Base-by-base conservation (phyloP, 2,329 filamentous ascomycete genomes). In the Alternaria incomplexa region DNA sequence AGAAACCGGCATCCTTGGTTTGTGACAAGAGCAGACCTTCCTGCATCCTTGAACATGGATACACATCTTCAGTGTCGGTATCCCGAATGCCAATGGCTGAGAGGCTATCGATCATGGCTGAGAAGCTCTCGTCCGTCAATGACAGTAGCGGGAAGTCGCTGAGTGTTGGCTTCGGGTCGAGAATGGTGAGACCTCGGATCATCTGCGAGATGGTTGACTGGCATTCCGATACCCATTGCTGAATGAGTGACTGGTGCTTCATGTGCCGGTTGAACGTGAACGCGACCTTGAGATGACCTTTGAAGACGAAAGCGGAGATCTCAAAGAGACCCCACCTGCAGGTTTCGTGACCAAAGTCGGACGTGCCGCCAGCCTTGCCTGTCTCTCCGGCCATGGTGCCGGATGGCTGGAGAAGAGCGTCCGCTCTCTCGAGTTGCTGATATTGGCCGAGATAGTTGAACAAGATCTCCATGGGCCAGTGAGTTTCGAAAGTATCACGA, bases 391-490 rank as follows among this genome's bases (percentile, higher is more conserved):
- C 82, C 79, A 84, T 82, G 32, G 80, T 81, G 25, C 83, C 78
- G 6, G 81, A 77, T 12, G 76, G 76, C 50, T 77, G 68, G 36
- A 85, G 81, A 2, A 85, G 73, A n/a, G 81, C 81, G 61, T 81
- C 81, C 6, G 77, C 69, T 61, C 81, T 73, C 59, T 84, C 83
- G 5, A 84, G 67, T 69, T 85, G 83, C 66, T 84, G 83, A 23
- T 85, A 77, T 0, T 83, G 82, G 7, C 86, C 85, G 3, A 84
- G 80, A 66, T 86, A 87, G 58, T 83, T 88, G 71, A 89, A 88
- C 44, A 88, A 82, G 52, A 90, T 81, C 70, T 90, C 88, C 59
- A 88, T 83, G 0, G 82, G 82, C 71, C 77, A 81, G 25, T 82
- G 81, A 17, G 77, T 77, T 3, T 64, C 60, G 45, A 77, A 79